Evolutionary conservation across 192 early-diverging fungal species (phyloP).

Genomic region (Podila verticillata): DNA sequence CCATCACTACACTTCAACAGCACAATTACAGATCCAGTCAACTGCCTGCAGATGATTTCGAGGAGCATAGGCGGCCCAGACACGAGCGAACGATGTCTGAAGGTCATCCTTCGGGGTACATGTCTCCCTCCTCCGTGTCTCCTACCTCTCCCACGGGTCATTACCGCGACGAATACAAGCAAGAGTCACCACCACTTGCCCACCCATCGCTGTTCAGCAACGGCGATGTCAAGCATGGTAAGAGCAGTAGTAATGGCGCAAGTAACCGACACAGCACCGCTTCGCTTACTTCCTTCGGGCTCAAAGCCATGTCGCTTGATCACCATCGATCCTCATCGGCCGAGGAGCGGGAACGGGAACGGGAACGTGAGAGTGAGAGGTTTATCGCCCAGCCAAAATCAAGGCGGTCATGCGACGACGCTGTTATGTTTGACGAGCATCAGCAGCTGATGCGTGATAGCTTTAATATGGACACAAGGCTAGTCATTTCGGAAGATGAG

Average conservation of each 20-base stretch:
- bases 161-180: conserved; percentile 36
- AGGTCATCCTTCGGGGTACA: conserved; percentile 35
- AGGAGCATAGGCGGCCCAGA: conserved; percentile 21
- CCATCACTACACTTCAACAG: conserved; percentile 17
- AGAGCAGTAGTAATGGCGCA: background rate
- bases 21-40: conserved; percentile 1
- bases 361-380: background rate
- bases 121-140: conserved; percentile 34
- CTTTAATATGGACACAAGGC: conserved; percentile 46
- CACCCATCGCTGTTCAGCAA: conserved; percentile 19
- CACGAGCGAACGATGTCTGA: conserved; percentile 48
- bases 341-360: background rate
- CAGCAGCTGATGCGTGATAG: conserved; percentile 45
- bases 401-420: conserved; percentile 37
- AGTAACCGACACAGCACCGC: conserved; percentile 28
- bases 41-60: conserved; percentile 25
- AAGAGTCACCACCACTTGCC: conserved; percentile 15
- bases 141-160: conserved; percentile 32
- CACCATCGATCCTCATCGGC: background rate
- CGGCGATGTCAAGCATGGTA: conserved; percentile 3
- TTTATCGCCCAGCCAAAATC: conserved; percentile 20
- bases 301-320: conserved; percentile 6
- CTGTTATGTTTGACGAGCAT: conserved; percentile 32
- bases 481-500: conserved; percentile 45
- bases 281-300: conserved; percentile 28